phyloP scores from a whole-genome alignment of 345 rosid genomes.

The Eucalyptus pumila region DNA sequence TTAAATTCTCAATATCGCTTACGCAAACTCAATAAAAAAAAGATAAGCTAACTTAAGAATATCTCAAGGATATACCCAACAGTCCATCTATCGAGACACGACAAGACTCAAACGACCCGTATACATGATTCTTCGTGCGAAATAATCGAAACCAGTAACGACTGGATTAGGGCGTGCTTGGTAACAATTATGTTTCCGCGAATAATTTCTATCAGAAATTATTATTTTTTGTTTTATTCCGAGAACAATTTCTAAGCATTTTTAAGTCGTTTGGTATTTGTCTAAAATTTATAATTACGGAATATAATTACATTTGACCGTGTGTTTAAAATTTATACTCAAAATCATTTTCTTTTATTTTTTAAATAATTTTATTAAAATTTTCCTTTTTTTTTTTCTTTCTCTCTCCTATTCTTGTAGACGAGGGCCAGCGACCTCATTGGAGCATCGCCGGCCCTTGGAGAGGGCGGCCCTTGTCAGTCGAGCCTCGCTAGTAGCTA shows the following conservation, averaged over 20 bases:
- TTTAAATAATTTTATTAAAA: no score
- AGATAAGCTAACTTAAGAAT: not conserved
- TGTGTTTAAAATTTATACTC: accelerated
- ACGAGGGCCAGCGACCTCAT: accelerated
- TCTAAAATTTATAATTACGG: accelerated
- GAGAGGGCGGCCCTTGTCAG: accelerated
- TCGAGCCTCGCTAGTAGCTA: accelerated
- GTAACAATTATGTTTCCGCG: accelerated
- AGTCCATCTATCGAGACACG: not conserved
- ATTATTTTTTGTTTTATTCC: accelerated
- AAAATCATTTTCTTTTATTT: no score
- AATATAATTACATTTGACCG: accelerated
- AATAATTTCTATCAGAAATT: accelerated
- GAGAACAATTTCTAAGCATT: accelerated
- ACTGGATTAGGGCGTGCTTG: accelerated
- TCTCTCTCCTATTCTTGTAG: no score
- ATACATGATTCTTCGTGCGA: not conserved
- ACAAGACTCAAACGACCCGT: not conserved
- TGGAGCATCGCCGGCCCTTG: accelerated
- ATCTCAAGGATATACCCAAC: not conserved
- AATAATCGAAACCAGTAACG: not conserved
- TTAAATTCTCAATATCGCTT: not conserved
- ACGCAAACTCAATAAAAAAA: not conserved
- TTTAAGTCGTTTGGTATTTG: accelerated
- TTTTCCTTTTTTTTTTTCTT: accelerated